Conservation (phyloP, 1,139 yeast species). For the Candida labiduridarum region DNA sequence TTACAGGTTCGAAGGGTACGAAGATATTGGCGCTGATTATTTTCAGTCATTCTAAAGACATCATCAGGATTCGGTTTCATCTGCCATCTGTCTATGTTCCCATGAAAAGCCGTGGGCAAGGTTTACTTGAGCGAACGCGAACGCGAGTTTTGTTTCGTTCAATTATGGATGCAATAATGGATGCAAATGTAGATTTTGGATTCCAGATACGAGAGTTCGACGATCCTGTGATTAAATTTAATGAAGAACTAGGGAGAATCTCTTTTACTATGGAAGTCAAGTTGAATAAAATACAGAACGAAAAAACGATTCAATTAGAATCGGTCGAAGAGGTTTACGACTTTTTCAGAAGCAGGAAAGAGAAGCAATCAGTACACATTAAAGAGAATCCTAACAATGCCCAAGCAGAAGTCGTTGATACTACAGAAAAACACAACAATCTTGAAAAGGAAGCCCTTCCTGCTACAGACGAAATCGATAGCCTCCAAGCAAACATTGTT, state of each 20-base stretch:
- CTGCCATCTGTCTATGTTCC: background rate
- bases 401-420: too few species aligned
- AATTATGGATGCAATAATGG: background rate
- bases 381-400: too few species aligned
- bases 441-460: too few species aligned
- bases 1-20: background rate
- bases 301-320: background rate
- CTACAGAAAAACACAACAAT: too few species aligned
- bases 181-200: background rate
- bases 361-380: too few species aligned
- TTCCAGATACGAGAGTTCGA: background rate
- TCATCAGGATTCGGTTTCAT: background rate
- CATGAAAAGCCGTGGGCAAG: too few species aligned
- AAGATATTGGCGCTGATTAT: background rate
- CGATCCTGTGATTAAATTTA: background rate
- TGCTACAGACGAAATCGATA: too few species aligned
- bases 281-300: background rate
- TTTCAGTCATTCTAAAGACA: background rate
- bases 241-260: background rate
- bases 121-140: too few species aligned
- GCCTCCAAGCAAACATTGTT: too few species aligned
- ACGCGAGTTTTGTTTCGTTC: background rate
- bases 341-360: background rate
- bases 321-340: background rate
- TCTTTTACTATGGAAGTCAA: background rate